Evolutionary conservation across 192 early-diverging fungal species (phyloP), one percentile per base, ranked within the genome.

Genomic region (Obelidium mucronatum): DNA sequence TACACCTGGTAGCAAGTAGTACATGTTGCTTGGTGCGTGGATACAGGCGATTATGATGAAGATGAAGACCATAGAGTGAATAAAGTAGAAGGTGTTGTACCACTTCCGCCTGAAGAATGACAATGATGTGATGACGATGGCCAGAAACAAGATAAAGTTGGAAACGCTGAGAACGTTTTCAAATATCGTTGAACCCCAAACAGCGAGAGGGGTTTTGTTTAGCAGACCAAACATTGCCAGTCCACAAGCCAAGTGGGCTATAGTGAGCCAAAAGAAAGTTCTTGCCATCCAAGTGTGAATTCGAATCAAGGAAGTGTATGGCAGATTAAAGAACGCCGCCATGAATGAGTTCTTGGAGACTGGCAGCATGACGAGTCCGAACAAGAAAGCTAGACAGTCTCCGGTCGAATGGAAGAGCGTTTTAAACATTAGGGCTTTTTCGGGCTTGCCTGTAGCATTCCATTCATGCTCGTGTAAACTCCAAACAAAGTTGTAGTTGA

Each of bases 1-100:
- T 68, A 92, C 85, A 40, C 80, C 72, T 15, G 73, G 73, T 19
- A 73, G 67, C 26, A 39, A 19, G 37, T 52, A 79, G 40, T 67
- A 73, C 6, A 74, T 39, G 53, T 22, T 44, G 15, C 15, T 59
- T 19, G 51, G 36, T 37, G 69, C 69, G 30, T 72, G 69, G 6
- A 72, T 19, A 54, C 58, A 72, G 11, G 33, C 69, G 1, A 70
- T 35, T 17, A 66, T 6, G 26, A 74, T 74, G 54, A 70, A 68
- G 53, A 61, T 36, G 26, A 76, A 64, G 44, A 76, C 55, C 22
- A 80, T 53, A 40, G 33, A 40, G 60, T 80, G 78, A 2, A 48
- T 64, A 39, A 60, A 52, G 48, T 44, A 80, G 37, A 80, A 80
- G 34, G 62, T 17, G 58, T 80, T 75, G 67, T 62, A 80, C 36